Percentiles rank a stretch among this genome's conserved stretches.
These are phyloP conservation scores for Entomortierella parvispora DNA, from an alignment of 192 early-diverging fungal genomes.

Conservation along the genomic window DNA sequence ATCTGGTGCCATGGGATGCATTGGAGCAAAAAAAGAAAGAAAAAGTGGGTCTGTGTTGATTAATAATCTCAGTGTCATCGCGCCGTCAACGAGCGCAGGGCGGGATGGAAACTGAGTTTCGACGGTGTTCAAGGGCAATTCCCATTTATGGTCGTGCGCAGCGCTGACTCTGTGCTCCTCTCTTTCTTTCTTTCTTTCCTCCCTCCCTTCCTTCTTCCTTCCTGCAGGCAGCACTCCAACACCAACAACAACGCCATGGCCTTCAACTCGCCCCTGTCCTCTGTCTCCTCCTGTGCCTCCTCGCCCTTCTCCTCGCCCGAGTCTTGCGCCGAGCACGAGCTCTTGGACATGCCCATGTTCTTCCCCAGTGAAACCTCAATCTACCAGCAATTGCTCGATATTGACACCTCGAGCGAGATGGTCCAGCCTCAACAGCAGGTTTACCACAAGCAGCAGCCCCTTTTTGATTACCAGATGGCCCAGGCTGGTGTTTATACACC, in stretches of 20 bases:
- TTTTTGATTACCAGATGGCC: slow-evolving; percentile 15
- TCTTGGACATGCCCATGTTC: slow-evolving; percentile 47
- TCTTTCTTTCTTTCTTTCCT: background rate
- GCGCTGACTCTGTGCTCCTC: background rate
- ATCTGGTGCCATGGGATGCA: too few relatives aligned
- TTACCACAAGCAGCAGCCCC: slow-evolving; percentile 32
- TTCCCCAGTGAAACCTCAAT: slow-evolving; percentile 32
- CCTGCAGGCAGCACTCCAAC: slow-evolving; percentile 32
- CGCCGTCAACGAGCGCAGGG: too few relatives aligned
- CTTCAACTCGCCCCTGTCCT: slow-evolving; percentile 45
- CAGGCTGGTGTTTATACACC: slow-evolving; percentile 39
- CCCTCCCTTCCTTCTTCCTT: background rate
- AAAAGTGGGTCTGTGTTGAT: too few relatives aligned
- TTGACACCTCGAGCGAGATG: slow-evolving; percentile 11
- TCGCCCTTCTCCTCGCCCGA: slow-evolving; percentile 46
- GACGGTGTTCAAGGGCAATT: too few relatives aligned
- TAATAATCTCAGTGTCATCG: too few relatives aligned
- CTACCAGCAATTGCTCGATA: slow-evolving; percentile 41
- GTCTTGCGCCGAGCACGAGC: slow-evolving; percentile 32
- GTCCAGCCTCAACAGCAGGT: slow-evolving; percentile 7
- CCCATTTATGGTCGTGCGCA: too few relatives aligned
- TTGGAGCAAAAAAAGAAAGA: too few relatives aligned
- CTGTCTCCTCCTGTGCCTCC: slow-evolving; percentile 38
- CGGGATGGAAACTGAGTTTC: too few relatives aligned
- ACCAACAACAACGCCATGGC: slow-evolving; percentile 13